Evolutionary conservation across 805 yeast species (phyloP).

Genomic region (Starmerella davenportii): DNA sequence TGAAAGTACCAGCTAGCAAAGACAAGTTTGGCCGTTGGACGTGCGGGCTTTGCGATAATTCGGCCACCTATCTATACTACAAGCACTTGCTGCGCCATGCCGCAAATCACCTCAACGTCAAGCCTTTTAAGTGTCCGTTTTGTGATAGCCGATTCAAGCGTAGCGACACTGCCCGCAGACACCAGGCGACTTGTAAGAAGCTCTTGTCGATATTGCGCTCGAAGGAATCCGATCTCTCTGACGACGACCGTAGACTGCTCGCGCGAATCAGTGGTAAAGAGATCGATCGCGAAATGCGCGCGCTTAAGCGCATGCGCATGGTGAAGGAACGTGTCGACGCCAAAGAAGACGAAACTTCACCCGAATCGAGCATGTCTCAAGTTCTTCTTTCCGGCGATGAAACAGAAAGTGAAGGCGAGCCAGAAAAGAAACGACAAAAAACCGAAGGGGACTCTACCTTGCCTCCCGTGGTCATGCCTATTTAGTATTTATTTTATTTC

Average conservation of each 20-base stretch:
- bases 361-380: too few species aligned
- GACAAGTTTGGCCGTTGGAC: conserved; percentile 2
- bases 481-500: neutral
- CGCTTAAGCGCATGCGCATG: neutral
- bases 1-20: conserved; percentile 4
- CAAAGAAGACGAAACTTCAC: neutral
- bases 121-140: conserved; percentile 7
- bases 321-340: neutral
- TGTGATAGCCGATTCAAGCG: conserved; percentile 3
- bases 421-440: neutral
- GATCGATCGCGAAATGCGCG: neutral
- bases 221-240: neutral
- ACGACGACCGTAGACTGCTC: neutral
- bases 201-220: neutral
- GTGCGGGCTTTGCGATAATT: conserved; percentile 3
- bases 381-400: neutral
- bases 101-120: conserved; percentile 3
- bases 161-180: conserved; percentile 7
- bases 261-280: neutral
- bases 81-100: conserved; percentile 7
- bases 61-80: conserved; percentile 2
- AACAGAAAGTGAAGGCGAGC: neutral
- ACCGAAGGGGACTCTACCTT: neutral
- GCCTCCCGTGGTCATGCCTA: neutral
- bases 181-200: conserved; percentile 4